These are phyloP conservation scores for Botrytis fabae DNA, from an alignment of 2,329 filamentous ascomycete genomes.

Conservation along the genomic window DNA sequence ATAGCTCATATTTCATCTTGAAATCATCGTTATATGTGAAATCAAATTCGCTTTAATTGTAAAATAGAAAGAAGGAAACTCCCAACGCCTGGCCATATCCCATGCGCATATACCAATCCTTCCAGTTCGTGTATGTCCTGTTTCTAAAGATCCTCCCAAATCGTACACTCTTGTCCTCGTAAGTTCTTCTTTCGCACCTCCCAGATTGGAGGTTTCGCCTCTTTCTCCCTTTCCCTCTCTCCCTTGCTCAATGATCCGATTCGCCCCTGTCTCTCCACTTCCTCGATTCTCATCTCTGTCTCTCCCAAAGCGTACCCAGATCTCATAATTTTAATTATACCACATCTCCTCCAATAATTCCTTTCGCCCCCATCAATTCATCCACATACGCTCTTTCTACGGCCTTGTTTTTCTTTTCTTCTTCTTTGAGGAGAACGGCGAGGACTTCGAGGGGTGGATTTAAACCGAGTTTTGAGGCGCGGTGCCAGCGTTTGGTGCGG, in stretches of 20 bases:
- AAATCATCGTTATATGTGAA: background rate
- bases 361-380: constrained; percentile 54
- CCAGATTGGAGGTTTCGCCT: background rate
- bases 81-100: background rate
- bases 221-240: background rate
- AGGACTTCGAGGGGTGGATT: constrained; percentile 87
- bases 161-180: background rate
- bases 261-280: background rate
- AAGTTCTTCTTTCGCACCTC: background rate
- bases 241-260: too few species aligned
- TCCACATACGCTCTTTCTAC: constrained; percentile 74
- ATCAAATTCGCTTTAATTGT: background rate
- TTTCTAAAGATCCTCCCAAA: background rate
- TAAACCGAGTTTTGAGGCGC: constrained; percentile 80
- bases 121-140: background rate
- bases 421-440: constrained; percentile 75
- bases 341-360: constrained; percentile 35
- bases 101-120: background rate
- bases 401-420: constrained; percentile 53
- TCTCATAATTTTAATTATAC: background rate
- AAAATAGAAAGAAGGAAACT: background rate
- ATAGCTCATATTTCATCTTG: background rate
- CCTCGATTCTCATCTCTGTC: background rate
- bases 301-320: background rate
- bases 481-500: constrained; percentile 81